Base-by-base conservation (phyloP, 768 basidiomycete genomes). In the Russula virescens region DNA sequence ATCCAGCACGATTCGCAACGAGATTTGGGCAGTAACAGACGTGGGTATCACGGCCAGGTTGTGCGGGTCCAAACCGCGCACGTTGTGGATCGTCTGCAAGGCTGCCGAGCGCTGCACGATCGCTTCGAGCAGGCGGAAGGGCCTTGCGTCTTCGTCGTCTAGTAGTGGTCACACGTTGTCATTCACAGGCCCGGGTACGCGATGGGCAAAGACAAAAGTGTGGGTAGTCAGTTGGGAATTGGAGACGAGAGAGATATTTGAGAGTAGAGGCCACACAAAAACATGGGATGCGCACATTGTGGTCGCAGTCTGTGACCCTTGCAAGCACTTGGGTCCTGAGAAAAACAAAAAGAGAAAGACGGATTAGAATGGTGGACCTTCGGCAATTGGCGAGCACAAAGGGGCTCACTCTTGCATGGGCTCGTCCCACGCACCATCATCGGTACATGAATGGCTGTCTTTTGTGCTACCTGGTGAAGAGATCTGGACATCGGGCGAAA, bases 1-100 rank as follows among this genome's bases (percentile, higher is more conserved):
- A 70, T 98, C 93, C 1, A 96, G 96, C 0, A 99, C 96, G 67
- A 98, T 89, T 14, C 96, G 90, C 62, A 98, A 73, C 5, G 93
- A 96, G 7, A 98, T 80, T 65, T 91, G 86, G 1, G 94, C 85
- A n/a, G 82, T 84, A 26, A 96, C 92, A 9, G 78, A 81, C 1
- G 86, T 84, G 0, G 96, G 94, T 49, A 98, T 98, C 62, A 98
- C 85, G 1, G 96, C 96, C 4, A 88, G 78, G 71, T 91, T 90
- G 62, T 82, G 83, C 0, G 90, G 87, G 0, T 91, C 94, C 1
- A 92, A 91, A 13, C 88, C 86, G 47, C 87, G 81, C 61, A 98
- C 82, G 56, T 83, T 88, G 72, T 96, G 93, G 1, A 98, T 82
- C 1, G 92, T 81, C 18, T 97, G 77, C 10, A 85, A 80, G 2